Conservation (phyloP, 192 early-diverging fungal species). For the Linnemannia schmuckeri region DNA sequence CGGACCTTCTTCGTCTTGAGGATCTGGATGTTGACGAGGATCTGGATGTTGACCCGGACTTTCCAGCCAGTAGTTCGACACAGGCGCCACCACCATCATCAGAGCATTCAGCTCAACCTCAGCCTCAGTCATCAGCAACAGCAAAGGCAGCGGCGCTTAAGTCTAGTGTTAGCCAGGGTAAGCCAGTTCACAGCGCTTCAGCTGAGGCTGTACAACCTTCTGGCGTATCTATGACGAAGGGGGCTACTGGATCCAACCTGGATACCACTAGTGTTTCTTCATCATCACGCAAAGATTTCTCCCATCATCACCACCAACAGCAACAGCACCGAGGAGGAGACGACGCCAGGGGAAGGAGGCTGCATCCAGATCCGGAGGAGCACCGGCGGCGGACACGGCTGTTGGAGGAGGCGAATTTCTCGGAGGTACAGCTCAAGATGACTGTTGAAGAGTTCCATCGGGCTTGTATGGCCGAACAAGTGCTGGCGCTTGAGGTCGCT, state of each 20-base stretch:
- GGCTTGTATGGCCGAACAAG: slow-evolving; percentile 16
- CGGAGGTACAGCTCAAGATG: slow-evolving; percentile 10
- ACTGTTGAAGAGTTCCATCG: slow-evolving; percentile 49
- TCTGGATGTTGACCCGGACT: not conserved
- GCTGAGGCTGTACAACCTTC: not conserved
- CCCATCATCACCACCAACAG: not conserved
- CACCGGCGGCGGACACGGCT: slow-evolving; percentile 13
- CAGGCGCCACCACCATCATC: not conserved
- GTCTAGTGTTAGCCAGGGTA: not conserved
- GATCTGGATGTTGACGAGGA: slow-evolving; percentile 23
- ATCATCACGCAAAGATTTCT: not conserved
- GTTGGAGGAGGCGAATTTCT: slow-evolving; percentile 4
- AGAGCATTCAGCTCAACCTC: not conserved
- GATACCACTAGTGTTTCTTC: not conserved
- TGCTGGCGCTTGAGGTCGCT: slow-evolving; percentile 28
- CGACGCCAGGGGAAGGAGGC: not conserved
- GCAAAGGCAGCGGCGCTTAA: not conserved
- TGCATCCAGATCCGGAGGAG: slow-evolving; percentile 10
- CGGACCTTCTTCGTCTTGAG: slow-evolving; percentile 11
- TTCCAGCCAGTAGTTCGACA: not conserved
- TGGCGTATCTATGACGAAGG: not conserved
- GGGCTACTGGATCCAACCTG: not conserved
- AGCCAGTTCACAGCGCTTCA: not conserved
- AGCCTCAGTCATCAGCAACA: not conserved
- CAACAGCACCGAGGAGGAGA: not conserved